A percentile compares a stretch with the other conserved stretches of the same genome.
These are phyloP conservation scores for Calamus simplicifolius DNA, from an alignment of 176 grass and related monocot species.

Conservation along the genomic window DNA sequence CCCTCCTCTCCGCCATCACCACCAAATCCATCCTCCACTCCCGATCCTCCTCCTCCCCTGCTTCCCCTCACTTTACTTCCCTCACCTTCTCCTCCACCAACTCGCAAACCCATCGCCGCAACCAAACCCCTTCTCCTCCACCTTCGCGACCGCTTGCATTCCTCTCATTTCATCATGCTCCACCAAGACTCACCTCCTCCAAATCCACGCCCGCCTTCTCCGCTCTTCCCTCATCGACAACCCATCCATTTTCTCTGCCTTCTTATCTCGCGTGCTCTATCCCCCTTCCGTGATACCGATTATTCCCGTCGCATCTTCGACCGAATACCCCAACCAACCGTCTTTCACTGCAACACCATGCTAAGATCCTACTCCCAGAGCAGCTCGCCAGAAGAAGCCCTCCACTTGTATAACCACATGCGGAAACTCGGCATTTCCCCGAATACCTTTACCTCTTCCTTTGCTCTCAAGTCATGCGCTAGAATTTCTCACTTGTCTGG, in stretches of 20 bases:
- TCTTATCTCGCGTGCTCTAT: constrained; percentile 35
- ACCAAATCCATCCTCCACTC: too few species aligned
- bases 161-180: constrained; percentile 27
- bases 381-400: constrained; percentile 1
- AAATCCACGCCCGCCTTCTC: constrained; percentile 27
- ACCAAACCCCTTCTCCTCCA: neutral
- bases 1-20: too few species aligned
- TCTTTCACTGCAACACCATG: constrained; percentile 52
- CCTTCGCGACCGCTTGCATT: constrained; percentile 1
- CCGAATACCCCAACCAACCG: constrained; percentile 16
- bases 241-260: constrained; percentile 13
- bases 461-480: constrained; percentile 36
- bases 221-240: constrained; percentile 18
- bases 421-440: constrained; percentile 39
- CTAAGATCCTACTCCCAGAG: constrained; percentile 22
- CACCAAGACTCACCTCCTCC: constrained; percentile 26
- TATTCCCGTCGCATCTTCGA: constrained; percentile 31
- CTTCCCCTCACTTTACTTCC: too few species aligned
- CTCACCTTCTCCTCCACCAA: too few species aligned
- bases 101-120: too few species aligned
- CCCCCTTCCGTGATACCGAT: constrained; percentile 13
- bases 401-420: constrained; percentile 41
- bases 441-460: constrained; percentile 53
- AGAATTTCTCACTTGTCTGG: neutral
- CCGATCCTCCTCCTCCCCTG: too few species aligned